Evolutionary conservation across 148 eudicot genomes (phyloP).

Genomic region (Polygonum aviculare): DNA sequence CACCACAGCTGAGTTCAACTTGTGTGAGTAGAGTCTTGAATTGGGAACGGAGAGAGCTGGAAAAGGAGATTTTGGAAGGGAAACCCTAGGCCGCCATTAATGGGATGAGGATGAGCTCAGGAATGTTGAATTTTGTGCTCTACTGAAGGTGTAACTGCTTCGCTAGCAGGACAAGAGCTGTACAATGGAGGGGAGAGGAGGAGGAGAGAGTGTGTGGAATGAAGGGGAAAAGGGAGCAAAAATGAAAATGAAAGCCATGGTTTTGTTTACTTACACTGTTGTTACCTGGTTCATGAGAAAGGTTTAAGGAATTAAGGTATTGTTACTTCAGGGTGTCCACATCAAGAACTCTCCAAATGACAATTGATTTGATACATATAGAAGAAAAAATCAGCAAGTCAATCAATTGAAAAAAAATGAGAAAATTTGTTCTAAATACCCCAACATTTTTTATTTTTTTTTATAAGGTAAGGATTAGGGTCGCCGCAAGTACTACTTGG

Average conservation of each 20-base stretch:
- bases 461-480: too few species aligned
- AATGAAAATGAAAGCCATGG: conserved; percentile 3
- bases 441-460: too few species aligned
- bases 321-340: too few species aligned
- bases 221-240: conserved; percentile 6
- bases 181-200: background rate
- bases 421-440: too few species aligned
- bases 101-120: background rate
- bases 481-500: too few species aligned
- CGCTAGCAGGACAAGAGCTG: background rate
- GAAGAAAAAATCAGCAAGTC: too few species aligned
- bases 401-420: too few species aligned
- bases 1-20: background rate
- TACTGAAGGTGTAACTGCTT: background rate
- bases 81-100: conserved; percentile 7
- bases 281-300: background rate
- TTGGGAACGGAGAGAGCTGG: background rate
- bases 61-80: background rate
- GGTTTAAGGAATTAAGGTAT: background rate
- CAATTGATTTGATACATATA: too few species aligned
- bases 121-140: background rate
- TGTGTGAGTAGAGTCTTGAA: background rate
- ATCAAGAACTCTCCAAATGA: too few species aligned
- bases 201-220: background rate
- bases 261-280: background rate